Percentiles rank a stretch among this genome's conserved stretches.
phyloP scores from a whole-genome alignment of 768 basidiomycete genomes.

The Auricularia cornea region DNA sequence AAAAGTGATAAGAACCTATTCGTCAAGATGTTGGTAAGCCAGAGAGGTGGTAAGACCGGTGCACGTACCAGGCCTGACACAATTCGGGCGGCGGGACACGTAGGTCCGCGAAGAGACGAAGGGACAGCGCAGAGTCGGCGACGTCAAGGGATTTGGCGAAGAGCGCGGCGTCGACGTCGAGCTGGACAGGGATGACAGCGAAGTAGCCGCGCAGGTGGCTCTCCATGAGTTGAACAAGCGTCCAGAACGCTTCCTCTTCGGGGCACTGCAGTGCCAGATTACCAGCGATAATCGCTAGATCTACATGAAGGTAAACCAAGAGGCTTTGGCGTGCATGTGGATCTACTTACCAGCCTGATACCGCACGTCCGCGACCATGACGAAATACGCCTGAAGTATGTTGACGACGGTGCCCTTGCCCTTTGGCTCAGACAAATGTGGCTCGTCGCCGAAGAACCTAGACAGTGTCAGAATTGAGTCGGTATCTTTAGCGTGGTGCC shows the following conservation, averaged over 20 bases:
- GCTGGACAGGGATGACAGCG: conserved; percentile 45
- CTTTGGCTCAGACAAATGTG: conserved; percentile 48
- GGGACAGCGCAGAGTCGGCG: conserved; percentile 50
- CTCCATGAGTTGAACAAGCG: conserved; percentile 81
- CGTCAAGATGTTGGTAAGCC: too few species aligned
- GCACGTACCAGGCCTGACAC: conserved; percentile 59
- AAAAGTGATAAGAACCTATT: conserved; percentile 74
- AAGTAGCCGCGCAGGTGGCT: conserved; percentile 74
- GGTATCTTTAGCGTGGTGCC: conserved; percentile 6
- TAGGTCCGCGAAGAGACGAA: conserved; percentile 59
- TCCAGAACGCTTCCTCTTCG: conserved; percentile 89
- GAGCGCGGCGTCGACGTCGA: conserved; percentile 69
- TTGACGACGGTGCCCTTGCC: conserved; percentile 41
- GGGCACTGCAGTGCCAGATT: conserved; percentile 67
- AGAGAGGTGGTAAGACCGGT: too few species aligned
- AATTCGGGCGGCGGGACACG: conserved; percentile 48
- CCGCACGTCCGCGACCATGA: conserved; percentile 77
- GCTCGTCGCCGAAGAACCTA: conserved; percentile 43
- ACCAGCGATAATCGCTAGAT: conserved; percentile 60
- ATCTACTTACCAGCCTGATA: conserved; percentile 49
- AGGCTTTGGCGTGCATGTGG: conserved; percentile 1
- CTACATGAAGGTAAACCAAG: conserved; percentile 26
- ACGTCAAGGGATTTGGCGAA: conserved; percentile 63
- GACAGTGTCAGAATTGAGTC: neutral
- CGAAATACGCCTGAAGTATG: conserved; percentile 61